phyloP scores from a whole-genome alignment of 169 alveolate genomes.

The Babesia sp. region DNA sequence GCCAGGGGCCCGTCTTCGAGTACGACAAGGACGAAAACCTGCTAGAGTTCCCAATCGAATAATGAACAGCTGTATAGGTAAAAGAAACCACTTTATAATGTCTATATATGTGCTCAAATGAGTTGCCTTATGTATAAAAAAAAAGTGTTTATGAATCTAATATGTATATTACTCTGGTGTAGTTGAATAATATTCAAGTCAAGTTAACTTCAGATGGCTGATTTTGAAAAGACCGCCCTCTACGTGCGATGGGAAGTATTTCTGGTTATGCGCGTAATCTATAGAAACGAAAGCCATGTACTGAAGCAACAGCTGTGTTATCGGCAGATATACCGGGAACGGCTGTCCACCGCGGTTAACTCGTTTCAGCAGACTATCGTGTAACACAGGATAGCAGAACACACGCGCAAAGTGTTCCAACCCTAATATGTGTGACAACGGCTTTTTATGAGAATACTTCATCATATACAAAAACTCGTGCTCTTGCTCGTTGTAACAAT shows the following conservation, averaged over 20 bases:
- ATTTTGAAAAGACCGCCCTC: constrained; percentile 16
- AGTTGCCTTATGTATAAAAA: background rate
- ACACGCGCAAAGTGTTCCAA: constrained; percentile 48
- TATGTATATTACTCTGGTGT: background rate
- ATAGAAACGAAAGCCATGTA: constrained; percentile 52
- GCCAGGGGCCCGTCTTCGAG: constrained; percentile 47
- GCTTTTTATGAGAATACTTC: background rate
- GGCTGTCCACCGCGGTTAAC: constrained; percentile 19
- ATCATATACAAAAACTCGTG: constrained; percentile 11
- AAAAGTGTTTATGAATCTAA: background rate
- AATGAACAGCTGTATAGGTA: background rate
- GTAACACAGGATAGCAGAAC: constrained; percentile 41
- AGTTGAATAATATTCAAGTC: background rate
- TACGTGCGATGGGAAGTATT: constrained; percentile 25
- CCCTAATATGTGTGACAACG: constrained; percentile 26
- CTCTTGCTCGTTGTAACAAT: constrained; percentile 49
- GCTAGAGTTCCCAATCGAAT: constrained; percentile 27
- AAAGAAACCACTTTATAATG: background rate
- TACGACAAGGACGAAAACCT: constrained; percentile 39
- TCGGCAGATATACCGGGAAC: constrained; percentile 38
- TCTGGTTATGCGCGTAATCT: constrained; percentile 47
- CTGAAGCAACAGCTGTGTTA: constrained; percentile 55
- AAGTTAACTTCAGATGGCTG: constrained; percentile 1
- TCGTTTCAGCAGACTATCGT: constrained; percentile 25
- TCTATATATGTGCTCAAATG: background rate